phyloP scores from a whole-genome alignment of 2,329 filamentous ascomycete species.

The Diplodia corticola region DNA sequence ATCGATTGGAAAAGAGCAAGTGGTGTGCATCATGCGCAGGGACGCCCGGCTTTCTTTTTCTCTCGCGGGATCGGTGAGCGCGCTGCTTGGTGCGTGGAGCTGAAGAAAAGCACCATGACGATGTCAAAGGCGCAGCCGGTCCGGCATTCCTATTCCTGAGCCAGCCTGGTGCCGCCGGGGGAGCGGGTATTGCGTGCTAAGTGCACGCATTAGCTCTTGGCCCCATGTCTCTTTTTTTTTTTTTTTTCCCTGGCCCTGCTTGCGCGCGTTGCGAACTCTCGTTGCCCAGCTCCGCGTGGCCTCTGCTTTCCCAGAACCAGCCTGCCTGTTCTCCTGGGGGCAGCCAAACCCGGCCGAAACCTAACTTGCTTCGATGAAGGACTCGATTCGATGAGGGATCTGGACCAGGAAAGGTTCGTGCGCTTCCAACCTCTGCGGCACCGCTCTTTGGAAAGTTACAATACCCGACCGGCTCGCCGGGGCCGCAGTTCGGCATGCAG shows the following conservation, averaged over 20 bases:
- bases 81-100: background rate
- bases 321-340: background rate
- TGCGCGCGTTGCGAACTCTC: background rate
- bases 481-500: background rate
- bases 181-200: slow-evolving; percentile 19
- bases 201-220: slow-evolving; percentile 12
- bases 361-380: background rate
- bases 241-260: background rate
- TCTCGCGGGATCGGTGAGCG: slow-evolving; percentile 1
- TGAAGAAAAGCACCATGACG: slow-evolving; percentile 14
- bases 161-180: slow-evolving; percentile 15
- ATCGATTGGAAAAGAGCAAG: background rate
- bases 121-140: background rate
- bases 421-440: background rate
- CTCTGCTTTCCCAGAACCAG: background rate
- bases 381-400: background rate
- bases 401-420: slow-evolving; percentile 1
- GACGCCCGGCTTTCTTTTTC: background rate
- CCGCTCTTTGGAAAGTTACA: background rate
- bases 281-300: background rate
- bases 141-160: slow-evolving; percentile 14
- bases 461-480: slow-evolving; percentile 3
- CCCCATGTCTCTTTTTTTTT: background rate
- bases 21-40: background rate
- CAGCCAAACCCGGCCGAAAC: background rate